phyloP scores from a whole-genome alignment of 495 filamentous ascomycete species.

The Annulohypoxylon moriforme region DNA sequence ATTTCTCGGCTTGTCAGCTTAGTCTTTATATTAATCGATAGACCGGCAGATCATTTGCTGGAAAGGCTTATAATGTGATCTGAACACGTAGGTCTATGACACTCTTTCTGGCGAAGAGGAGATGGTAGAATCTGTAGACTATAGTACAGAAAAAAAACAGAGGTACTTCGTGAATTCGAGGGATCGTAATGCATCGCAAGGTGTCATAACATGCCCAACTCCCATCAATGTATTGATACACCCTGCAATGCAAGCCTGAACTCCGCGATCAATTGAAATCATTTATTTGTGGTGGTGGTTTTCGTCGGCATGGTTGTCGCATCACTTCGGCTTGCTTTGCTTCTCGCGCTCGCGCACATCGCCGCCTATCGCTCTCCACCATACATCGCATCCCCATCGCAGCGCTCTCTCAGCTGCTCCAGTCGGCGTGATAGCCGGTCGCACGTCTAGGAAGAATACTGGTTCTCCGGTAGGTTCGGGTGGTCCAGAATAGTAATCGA shows the following conservation, averaged over 20 bases:
- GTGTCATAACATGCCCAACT: conserved; percentile 11
- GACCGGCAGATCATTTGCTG: neutral
- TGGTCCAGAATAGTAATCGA: conserved; percentile 94
- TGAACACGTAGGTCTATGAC: conserved; percentile 4
- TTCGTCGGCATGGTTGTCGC: neutral
- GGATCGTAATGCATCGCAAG: conserved; percentile 39
- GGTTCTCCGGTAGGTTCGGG: conserved; percentile 91
- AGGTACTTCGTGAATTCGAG: conserved; percentile 29
- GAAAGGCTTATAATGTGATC: neutral
- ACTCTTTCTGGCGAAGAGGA: conserved; percentile 31
- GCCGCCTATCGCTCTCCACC: conserved; percentile 89
- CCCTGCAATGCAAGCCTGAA: conserved; percentile 37
- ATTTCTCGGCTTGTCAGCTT: neutral
- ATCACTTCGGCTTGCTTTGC: conserved; percentile 20
- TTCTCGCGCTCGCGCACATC: conserved; percentile 57
- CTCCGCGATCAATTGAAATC: conserved; percentile 30
- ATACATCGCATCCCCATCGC: conserved; percentile 92
- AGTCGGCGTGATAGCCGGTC: conserved; percentile 89
- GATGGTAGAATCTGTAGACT: conserved; percentile 16
- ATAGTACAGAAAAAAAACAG: conserved; percentile 30
- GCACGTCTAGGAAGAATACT: conserved; percentile 97
- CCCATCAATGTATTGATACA: conserved; percentile 24
- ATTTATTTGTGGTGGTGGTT: conserved; percentile 17
- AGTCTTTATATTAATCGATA: neutral
- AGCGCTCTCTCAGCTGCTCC: conserved; percentile 84